Evolutionary conservation across 2,329 filamentous ascomycete species (phyloP).

Genomic region (Phialocephala sp.): DNA sequence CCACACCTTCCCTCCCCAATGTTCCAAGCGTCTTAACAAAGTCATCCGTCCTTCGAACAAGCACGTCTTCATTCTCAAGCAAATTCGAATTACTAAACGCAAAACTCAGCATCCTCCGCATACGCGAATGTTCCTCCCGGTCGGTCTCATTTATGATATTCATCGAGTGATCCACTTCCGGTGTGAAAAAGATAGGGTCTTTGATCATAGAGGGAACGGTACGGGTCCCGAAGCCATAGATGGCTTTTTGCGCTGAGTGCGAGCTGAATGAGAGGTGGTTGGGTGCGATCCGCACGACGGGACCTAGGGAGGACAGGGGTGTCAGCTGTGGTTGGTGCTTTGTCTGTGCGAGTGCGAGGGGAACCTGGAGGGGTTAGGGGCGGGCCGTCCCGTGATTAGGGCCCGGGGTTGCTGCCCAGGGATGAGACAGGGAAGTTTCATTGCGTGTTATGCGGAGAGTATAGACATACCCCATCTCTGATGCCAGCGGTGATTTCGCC

Average conservation of each 20-base stretch:
- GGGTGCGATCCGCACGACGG: slow-evolving; percentile 37
- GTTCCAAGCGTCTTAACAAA: slow-evolving; percentile 21
- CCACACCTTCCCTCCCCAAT: background rate
- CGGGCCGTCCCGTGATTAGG: slow-evolving; percentile 13
- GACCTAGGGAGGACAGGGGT: slow-evolving; percentile 30
- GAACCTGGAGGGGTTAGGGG: background rate
- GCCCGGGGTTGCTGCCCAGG: background rate
- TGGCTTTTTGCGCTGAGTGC: slow-evolving; percentile 62
- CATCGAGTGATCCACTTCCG: slow-evolving; percentile 33
- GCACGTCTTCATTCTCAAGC: slow-evolving; percentile 32
- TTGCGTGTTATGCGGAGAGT: no score
- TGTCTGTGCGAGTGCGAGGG: slow-evolving; percentile 5
- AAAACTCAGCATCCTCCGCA: slow-evolving; percentile 33
- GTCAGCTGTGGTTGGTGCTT: background rate
- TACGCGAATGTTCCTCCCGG: slow-evolving; percentile 32
- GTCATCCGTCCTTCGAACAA: slow-evolving; percentile 28
- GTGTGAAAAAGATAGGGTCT: slow-evolving; percentile 32
- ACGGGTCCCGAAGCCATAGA: slow-evolving; percentile 63
- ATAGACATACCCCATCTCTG: slow-evolving; percentile 29
- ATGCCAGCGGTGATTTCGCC: slow-evolving; percentile 30
- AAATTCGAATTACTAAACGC: slow-evolving; percentile 33
- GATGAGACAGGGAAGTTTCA: background rate
- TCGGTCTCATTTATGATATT: slow-evolving; percentile 35
- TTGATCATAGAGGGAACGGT: slow-evolving; percentile 29
- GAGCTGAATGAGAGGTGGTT: slow-evolving; percentile 42